These are phyloP conservation scores for Trebouxia sp. DNA, from an alignment of 139 green algal genomes.

Conservation along the genomic window DNA sequence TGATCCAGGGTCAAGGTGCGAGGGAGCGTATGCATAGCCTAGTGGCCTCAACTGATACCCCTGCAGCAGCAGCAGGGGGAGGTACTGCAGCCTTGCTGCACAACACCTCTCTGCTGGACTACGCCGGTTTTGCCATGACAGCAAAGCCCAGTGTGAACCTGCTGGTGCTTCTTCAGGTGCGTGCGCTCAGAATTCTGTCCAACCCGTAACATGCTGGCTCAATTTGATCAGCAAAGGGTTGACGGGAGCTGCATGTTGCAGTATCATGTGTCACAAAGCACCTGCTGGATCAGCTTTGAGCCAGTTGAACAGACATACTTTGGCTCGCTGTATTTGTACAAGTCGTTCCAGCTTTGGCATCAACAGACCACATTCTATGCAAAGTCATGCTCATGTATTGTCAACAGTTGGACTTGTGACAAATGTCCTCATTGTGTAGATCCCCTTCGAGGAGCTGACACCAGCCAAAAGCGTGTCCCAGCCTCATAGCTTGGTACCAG, in stretches of 20 bases:
- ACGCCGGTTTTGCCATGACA: conserved; percentile 33
- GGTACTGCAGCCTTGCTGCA: conserved; percentile 12
- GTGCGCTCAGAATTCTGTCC: no score
- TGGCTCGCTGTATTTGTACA: no score
- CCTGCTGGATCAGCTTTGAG: no score
- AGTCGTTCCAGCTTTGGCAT: no score
- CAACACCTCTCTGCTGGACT: neutral
- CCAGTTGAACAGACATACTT: no score
- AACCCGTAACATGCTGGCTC: no score
- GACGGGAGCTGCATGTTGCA: no score
- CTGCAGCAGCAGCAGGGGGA: neutral
- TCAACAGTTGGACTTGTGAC: no score
- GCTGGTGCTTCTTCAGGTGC: conserved; percentile 30
- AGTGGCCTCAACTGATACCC: neutral
- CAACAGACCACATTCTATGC: no score
- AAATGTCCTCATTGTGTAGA: neutral
- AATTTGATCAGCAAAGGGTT: no score
- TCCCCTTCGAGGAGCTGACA: neutral
- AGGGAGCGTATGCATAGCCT: neutral
- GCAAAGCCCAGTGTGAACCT: conserved; percentile 36
- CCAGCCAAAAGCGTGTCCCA: neutral
- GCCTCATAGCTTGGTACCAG: neutral
- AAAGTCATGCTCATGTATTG: no score
- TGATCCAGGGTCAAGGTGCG: neutral
- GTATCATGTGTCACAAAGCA: no score